Base-by-base conservation (phyloP, 805 yeast genomes). In the Saccharomycopsis olivae region DNA sequence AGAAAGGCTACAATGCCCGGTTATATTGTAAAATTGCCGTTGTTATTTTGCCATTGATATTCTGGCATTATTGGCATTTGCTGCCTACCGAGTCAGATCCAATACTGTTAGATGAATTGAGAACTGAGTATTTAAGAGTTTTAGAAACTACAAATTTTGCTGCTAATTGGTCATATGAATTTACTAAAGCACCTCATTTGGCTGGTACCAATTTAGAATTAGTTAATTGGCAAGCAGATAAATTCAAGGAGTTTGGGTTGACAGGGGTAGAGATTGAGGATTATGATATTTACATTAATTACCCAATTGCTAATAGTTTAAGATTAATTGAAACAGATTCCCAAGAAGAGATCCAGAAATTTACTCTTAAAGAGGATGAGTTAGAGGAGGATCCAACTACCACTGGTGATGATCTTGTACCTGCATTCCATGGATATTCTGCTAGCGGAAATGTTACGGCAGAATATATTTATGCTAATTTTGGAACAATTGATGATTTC, bases 371-470 rank as follows among this genome's bases (percentile, higher is more conserved):
- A 33, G 78, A 72, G 52, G 78, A 72, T 44, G 63, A 51, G 14
- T 51, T 82, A 39, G 57, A 60, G 33, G 75, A 72, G 46, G 80
- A 74, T 46, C 59, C 61, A 34, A 58, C 62, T 5, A 60, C 65
- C 1, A 38, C 56, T 45, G 51, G 57, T 54, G 53, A 62, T 40
- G 62, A 63, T 40, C 46, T 53, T 23, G 60, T 58, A 31, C 74
- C 70, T 2, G 73, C 78, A 0, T 77, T 69, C 50, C 74, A 77
- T 55, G 77, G 75, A 0, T 80, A 78, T 50, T 75, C 82, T 1
- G 75, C 79, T 8, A 69, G 68, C 49, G 87, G 84, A 1, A 68
- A 72, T 39, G 74, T 73, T 10, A 66, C 71, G 3, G 70, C 74
- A 0, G 60, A 64, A 29, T 81, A 60, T 48, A 65, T 78, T 0